Percentiles rank a stretch among this genome's conserved stretches.
Evolutionary conservation across 2,329 filamentous ascomycete genomes (phyloP).

Genomic region (Elsinoe australis): DNA sequence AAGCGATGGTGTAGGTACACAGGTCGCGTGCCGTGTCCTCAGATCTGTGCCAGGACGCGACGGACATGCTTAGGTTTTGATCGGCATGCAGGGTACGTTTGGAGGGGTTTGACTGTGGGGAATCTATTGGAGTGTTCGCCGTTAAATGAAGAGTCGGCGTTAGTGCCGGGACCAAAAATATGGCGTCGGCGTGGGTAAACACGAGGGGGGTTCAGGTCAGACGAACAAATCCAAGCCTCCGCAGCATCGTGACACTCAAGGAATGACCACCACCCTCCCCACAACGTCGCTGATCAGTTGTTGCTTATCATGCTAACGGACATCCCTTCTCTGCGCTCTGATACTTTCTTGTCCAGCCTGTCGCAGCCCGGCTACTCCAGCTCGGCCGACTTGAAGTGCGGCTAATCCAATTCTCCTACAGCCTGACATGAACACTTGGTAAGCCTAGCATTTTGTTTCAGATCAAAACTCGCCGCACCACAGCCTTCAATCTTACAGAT

Average conservation of each 20-base stretch:
- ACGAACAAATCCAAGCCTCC: constrained; percentile 6
- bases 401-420: constrained; percentile 1
- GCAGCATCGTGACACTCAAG: constrained; percentile 6
- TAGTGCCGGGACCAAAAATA: too few species aligned
- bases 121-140: constrained; percentile 2
- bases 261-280: constrained; percentile 1
- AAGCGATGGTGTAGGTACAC: neutral
- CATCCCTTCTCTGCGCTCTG: neutral
- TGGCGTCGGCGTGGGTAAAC: neutral
- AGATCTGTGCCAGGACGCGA: neutral
- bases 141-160: constrained; percentile 3
- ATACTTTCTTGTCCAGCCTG: neutral
- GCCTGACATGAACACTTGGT: neutral
- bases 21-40: constrained; percentile 7
- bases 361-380: neutral
- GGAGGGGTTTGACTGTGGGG: constrained; percentile 1
- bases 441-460: constrained; percentile 11
- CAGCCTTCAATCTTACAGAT: too few species aligned
- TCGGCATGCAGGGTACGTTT: neutral
- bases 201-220: constrained; percentile 1
- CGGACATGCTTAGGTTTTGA: neutral
- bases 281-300: constrained; percentile 11
- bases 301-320: constrained; percentile 9
- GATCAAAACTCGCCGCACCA: neutral
- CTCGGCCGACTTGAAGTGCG: too few species aligned